These are phyloP conservation scores for Pittosporum tobira DNA, from an alignment of 129 eudicot species.

Conservation along the genomic window DNA sequence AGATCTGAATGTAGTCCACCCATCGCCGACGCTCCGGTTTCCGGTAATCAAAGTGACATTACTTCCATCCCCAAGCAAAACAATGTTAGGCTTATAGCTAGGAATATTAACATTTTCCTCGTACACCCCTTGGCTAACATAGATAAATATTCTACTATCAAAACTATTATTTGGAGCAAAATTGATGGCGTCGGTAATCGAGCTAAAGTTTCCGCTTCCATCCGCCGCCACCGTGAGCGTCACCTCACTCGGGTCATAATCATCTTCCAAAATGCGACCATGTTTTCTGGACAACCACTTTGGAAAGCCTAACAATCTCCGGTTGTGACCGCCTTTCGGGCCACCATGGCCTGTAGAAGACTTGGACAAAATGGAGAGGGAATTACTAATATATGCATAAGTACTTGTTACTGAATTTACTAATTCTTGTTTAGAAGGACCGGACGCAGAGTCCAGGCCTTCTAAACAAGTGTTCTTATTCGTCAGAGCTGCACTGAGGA, in stretches of 20 bases:
- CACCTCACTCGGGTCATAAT: background rate
- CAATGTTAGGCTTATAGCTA: conserved; percentile 57
- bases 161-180: conserved; percentile 68
- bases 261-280: conserved; percentile 20
- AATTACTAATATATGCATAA: conserved; percentile 54
- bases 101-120: conserved; percentile 76
- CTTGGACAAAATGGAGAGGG: conserved; percentile 45
- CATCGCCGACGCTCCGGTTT: conserved; percentile 52
- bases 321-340: background rate
- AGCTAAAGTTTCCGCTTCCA: conserved; percentile 69
- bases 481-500: conserved; percentile 78
- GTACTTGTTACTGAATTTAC: conserved; percentile 32
- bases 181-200: conserved; percentile 54
- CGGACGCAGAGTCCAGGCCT: conserved; percentile 63
- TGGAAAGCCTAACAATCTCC: conserved; percentile 26
- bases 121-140: conserved; percentile 54
- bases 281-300: conserved; percentile 32
- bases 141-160: conserved; percentile 42
- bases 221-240: conserved; percentile 63
- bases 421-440: conserved; percentile 49
- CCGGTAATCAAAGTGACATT: conserved; percentile 57
- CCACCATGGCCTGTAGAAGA: background rate
- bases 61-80: conserved; percentile 76
- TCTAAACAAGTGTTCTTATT: conserved; percentile 81
- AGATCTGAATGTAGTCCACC: conserved; percentile 93